These are phyloP conservation scores for Penicillium sclerotigenum DNA, from an alignment of 2,329 filamentous ascomycete species.

Conservation along the genomic window DNA sequence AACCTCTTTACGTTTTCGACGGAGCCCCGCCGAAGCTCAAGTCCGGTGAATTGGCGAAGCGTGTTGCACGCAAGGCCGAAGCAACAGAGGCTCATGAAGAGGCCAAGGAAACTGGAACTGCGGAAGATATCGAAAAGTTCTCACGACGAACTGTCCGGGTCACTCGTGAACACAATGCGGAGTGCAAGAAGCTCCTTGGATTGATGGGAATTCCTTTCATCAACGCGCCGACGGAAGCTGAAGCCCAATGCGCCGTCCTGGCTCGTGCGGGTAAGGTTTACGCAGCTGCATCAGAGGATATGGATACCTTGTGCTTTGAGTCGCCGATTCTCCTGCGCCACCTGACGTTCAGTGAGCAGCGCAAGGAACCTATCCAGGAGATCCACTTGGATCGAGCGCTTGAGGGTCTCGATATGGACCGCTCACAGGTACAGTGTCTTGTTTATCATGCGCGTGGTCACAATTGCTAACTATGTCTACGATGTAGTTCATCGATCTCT, in stretches of 20 bases:
- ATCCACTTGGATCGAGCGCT: slow-evolving; percentile 85
- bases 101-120: slow-evolving; percentile 94
- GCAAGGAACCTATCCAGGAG: slow-evolving; percentile 96
- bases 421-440: slow-evolving; percentile 62
- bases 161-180: slow-evolving; percentile 92
- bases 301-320: slow-evolving; percentile 97
- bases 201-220: slow-evolving; percentile 97
- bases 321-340: slow-evolving; percentile 86
- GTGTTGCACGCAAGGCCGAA: slow-evolving; percentile 91
- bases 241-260: slow-evolving; percentile 90
- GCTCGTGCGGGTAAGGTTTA: slow-evolving; percentile 93
- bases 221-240: slow-evolving; percentile 91
- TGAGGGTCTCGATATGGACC: slow-evolving; percentile 82
- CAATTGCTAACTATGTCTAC: slow-evolving; percentile 4
- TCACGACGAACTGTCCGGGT: slow-evolving; percentile 88
- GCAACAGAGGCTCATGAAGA: slow-evolving; percentile 88
- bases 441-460: slow-evolving; percentile 6
- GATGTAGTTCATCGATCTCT: slow-evolving; percentile 87
- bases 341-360: slow-evolving; percentile 93
- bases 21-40: slow-evolving; percentile 96
- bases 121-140: slow-evolving; percentile 98
- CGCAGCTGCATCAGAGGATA: slow-evolving; percentile 94
- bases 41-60: slow-evolving; percentile 92
- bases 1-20: slow-evolving; percentile 96
- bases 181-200: slow-evolving; percentile 86